Conservation (phyloP, 2,329 filamentous ascomycete genomes). For the Bipolaris victoriae region DNA sequence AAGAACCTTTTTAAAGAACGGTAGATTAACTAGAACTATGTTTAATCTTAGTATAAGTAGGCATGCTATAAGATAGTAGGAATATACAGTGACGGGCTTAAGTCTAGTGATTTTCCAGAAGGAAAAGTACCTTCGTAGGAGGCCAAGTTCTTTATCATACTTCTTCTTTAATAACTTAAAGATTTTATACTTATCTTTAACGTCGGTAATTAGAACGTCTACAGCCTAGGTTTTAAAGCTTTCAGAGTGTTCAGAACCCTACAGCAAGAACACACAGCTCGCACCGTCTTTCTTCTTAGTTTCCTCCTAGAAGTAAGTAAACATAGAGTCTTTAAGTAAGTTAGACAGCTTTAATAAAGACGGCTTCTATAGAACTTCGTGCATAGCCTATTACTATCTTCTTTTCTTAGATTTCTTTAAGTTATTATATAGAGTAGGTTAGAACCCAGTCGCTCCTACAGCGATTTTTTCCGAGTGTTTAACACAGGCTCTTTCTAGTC, state of each 20-base stretch:
- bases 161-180: neutral
- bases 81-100: neutral
- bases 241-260: neutral
- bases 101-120: too few species aligned
- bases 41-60: neutral
- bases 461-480: neutral
- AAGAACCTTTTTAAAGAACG: neutral
- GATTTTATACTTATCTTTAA: neutral
- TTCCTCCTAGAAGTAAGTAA: neutral
- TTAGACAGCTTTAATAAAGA: neutral
- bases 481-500: too few species aligned
- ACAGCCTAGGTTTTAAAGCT: neutral
- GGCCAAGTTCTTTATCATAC: neutral
- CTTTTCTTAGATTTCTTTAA: neutral
- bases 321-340: neutral
- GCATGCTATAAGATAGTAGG: neutral
- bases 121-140: too few species aligned
- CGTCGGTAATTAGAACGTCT: neutral
- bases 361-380: neutral
- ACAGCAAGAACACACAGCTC: conserved; percentile 3
- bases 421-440: neutral
- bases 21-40: neutral
- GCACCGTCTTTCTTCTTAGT: neutral
- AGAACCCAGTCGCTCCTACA: neutral
- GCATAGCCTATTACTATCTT: neutral